These are phyloP conservation scores for Neltuma alba DNA, from an alignment of 306 rosid species.

Conservation along the genomic window DNA sequence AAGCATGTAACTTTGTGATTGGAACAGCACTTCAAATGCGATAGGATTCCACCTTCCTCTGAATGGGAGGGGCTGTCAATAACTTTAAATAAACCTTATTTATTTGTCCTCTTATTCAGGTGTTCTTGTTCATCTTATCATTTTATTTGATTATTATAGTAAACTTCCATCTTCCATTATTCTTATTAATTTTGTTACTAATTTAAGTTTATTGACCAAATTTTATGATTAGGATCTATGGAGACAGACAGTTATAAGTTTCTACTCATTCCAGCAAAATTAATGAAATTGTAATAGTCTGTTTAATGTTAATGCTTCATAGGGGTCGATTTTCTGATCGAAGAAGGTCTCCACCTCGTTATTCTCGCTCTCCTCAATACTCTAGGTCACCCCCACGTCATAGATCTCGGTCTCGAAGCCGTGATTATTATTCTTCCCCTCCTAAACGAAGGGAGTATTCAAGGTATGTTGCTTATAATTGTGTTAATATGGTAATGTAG, in stretches of 20 bases:
- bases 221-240: slow-evolving; percentile 9
- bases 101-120: not conserved
- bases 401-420: slow-evolving; percentile 75
- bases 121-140: not conserved
- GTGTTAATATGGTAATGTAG: not conserved
- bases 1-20: not conserved
- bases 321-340: slow-evolving; percentile 66
- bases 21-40: not conserved
- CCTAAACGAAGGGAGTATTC: slow-evolving; percentile 75
- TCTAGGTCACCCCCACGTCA: slow-evolving; percentile 70
- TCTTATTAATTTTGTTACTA: not conserved
- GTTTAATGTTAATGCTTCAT: slow-evolving; percentile 13
- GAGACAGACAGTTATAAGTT: not conserved
- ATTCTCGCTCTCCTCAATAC: slow-evolving; percentile 60
- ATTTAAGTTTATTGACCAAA: not conserved
- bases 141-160: not conserved
- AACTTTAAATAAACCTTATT: not conserved
- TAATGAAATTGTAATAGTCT: slow-evolving; percentile 11
- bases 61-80: not conserved
- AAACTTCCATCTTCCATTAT: not conserved
- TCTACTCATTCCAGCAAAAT: slow-evolving; percentile 5
- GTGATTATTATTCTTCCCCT: slow-evolving; percentile 70
- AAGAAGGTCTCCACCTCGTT: slow-evolving; percentile 85
- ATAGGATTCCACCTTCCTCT: not conserved
- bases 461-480: slow-evolving; percentile 50